Base-by-base conservation (phyloP, 345 rosid genomes). In the Tarenaya hassleriana region DNA sequence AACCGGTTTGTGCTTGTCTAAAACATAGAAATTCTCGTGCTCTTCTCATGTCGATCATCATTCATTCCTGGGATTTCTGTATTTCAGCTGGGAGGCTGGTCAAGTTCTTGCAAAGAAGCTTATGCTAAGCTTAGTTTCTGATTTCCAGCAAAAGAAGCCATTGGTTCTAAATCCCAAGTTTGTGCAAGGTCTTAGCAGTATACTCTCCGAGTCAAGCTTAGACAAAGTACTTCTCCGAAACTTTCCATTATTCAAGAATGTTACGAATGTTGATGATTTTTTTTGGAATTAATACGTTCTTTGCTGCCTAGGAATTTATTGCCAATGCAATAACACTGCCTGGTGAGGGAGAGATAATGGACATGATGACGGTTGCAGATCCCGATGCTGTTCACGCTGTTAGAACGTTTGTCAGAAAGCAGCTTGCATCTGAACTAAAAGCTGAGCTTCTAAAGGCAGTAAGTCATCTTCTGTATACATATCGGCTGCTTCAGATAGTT, bases 371-470 rank as follows among this genome's bases (percentile, higher is more conserved):
- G 2, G 84, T 92, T 71, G 99, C 97, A 12, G 97, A 88, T 64
- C 99, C 97, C 39, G 95, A 85, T 73, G 95, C 95, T 44, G 99
- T 92, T 47, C 94, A 88, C 66, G 83, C 94, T 37, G 99, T 92
- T 67, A 77, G 95, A 58, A 67, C 62, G 45, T 92, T 92, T 64
- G 75, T 88, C 62, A 73, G 77, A 79, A 88, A 92, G 70, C 89
- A 81, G 62, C 82, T 92, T 69, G 99, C 97, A 29, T 71, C 80
- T 60, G 94, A 85, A 70, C 77, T 88, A 61, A 83, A 80, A 78
- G 50, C 83, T 21, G 87, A 88, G 75, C 66, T 92, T 37, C 64
- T 88, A 27, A 75, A 54, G 68, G 78, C 77, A 1, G 99, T 92
- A 81, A 21, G 66, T 34, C 52, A 47, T 58, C 56, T 53, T 27